A percentile compares a stretch with the other conserved stretches of the same genome.
These are phyloP conservation scores for Edaphochlamys debaryana DNA, from an alignment of 139 green algal species.

Conservation along the genomic window DNA sequence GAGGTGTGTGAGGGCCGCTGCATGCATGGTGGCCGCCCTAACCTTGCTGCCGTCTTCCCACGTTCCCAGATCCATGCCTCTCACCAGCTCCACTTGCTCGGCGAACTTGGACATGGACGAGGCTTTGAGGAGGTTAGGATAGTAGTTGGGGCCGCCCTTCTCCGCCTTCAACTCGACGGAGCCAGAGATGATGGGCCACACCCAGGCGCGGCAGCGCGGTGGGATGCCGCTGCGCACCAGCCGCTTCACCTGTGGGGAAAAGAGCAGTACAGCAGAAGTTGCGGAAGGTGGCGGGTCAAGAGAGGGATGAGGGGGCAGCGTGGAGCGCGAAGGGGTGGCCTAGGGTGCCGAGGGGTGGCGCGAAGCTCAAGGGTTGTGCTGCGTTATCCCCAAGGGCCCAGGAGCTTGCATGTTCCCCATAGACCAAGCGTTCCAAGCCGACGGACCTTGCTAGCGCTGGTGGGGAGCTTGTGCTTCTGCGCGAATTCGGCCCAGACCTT, in stretches of 20 bases:
- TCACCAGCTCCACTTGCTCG: slow-evolving; percentile 80
- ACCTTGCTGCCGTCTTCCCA: background rate
- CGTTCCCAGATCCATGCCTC: background rate
- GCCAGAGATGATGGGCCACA: slow-evolving; percentile 74
- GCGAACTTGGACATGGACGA: slow-evolving; percentile 43
- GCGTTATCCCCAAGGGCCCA: too few relatives aligned
- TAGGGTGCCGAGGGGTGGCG: too few relatives aligned
- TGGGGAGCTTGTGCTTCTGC: background rate
- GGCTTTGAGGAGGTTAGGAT: slow-evolving; percentile 49
- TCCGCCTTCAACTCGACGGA: slow-evolving; percentile 42
- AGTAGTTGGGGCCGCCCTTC: slow-evolving; percentile 52
- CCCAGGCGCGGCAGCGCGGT: slow-evolving; percentile 40
- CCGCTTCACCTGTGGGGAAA: background rate
- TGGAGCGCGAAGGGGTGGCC: too few relatives aligned
- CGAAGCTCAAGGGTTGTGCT: too few relatives aligned
- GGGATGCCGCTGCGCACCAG: slow-evolving; percentile 61
- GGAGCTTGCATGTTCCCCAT: too few relatives aligned
- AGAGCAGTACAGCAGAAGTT: too few relatives aligned
- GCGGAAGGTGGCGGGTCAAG: too few relatives aligned
- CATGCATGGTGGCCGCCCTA: background rate
- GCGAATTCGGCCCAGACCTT: background rate
- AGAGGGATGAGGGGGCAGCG: too few relatives aligned
- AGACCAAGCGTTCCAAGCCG: too few relatives aligned
- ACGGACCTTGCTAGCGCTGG: too few relatives aligned
- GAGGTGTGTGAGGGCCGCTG: background rate